Conservation (phyloP, 306 rosid species). For the Malus fusca region DNA sequence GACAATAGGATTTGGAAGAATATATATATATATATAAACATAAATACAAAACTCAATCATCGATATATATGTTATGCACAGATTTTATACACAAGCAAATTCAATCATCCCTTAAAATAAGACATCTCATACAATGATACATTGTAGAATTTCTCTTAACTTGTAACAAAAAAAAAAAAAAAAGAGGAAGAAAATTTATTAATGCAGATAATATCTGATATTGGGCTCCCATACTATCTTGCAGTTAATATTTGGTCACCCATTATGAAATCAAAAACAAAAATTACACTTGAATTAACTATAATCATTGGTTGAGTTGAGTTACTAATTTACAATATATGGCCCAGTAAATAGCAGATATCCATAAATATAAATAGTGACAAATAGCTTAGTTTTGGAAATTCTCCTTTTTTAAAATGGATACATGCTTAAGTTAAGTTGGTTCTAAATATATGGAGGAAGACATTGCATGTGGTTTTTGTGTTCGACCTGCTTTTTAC, state of each 20-base stretch:
- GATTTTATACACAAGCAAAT: too few species aligned
- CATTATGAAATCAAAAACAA: too few species aligned
- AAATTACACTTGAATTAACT: too few species aligned
- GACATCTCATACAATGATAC: too few species aligned
- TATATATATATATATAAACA: not conserved
- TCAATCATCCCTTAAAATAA: too few species aligned
- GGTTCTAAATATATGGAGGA: not conserved
- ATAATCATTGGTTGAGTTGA: too few species aligned
- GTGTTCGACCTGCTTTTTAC: conserved; percentile 23
- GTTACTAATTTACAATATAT: too few species aligned
- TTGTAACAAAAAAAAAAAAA: too few species aligned
- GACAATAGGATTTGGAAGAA: not conserved
- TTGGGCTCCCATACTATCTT: not conserved
- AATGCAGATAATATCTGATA: not conserved
- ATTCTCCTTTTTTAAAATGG: not conserved
- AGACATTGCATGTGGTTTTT: conserved; percentile 46
- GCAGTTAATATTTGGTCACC: too few species aligned
- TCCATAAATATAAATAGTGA: not conserved
- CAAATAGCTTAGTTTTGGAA: not conserved
- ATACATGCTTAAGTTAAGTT: not conserved
- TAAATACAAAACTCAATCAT: not conserved
- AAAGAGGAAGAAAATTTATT: not conserved
- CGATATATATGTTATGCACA: not conserved
- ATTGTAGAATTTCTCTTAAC: too few species aligned
- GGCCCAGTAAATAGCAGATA: not conserved